Evolutionary conservation across 495 filamentous ascomycete genomes (phyloP), one percentile per base, ranked within the genome.

Genomic region (Paragyromitra xinjiangensis): DNA sequence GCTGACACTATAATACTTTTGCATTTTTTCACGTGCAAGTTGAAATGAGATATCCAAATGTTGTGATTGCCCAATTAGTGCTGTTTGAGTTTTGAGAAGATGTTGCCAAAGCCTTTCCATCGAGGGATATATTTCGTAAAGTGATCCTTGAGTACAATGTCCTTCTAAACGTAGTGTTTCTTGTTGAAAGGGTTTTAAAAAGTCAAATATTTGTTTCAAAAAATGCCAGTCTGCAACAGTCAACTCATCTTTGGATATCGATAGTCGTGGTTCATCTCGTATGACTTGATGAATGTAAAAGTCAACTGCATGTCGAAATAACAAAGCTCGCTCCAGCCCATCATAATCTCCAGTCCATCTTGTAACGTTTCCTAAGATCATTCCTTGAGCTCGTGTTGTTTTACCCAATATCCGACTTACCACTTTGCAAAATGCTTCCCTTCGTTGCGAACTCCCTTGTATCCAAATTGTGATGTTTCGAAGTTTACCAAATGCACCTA

Each of bases 281-380:
- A 78, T 68, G 0, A 63, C 3, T 7, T 39, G 22, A n/a, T 50
- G 44, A 44, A 62, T 39, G 55, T 67, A 59, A 29, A 44, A 64
- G 9, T 63, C 64, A 45, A 78, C 63, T 37, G 63, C 63, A n/a
- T 69, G 26, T 16, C 63, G 48, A 8, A 74, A 44, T 11, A 51
- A 14, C 0, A 78, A n/a, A 1, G 75, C 70, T 56, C 24, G 2
- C 19, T 59, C 16, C 3, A 78, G 3, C 2, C n/a, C 50, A 11
- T 74, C 71, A 74, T 68, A 56, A 69, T 78, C 78, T 50, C 68
- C 64, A 11, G 50, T 75, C 78, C 75, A 80, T 19, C 78, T 19
- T 14, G 68, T 78, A 37, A 75, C 22, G 64, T 75, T 78, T 19
- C 70, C 75, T 14, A 78, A 14, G 14, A 44, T 58, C 16, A 65